Conservation (phyloP, 2,329 filamentous ascomycete species). For the Amylocarpus encephaloides region DNA sequence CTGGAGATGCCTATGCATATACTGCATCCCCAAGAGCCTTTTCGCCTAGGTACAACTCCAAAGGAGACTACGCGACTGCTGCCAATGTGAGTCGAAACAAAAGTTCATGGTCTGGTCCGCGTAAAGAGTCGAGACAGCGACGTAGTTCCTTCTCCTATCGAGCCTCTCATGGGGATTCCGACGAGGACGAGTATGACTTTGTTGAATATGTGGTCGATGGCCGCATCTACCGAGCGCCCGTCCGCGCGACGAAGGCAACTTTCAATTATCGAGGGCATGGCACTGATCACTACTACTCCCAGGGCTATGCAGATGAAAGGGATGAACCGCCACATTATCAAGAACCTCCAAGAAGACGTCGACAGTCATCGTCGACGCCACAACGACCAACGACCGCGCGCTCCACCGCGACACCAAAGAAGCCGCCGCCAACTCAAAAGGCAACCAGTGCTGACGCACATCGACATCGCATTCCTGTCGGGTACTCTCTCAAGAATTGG, state of each 20-base stretch:
- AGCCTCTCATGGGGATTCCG: conserved; percentile 33
- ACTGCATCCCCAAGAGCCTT: conserved; percentile 24
- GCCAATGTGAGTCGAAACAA: conserved; percentile 35
- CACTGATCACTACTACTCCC: conserved; percentile 32
- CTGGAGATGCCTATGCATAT: conserved; percentile 27
- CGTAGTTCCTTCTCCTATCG: conserved; percentile 32
- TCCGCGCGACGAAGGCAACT: conserved; percentile 26
- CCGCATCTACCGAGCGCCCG: conserved; percentile 23
- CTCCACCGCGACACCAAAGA: conserved; percentile 24
- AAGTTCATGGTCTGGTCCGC: conserved; percentile 30
- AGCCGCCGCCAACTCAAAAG: conserved; percentile 35
- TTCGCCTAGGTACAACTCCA: conserved; percentile 33
- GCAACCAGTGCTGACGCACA: conserved; percentile 56
- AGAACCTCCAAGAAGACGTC: conserved; percentile 24
- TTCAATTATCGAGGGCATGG: conserved; percentile 32
- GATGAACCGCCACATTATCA: conserved; percentile 26
- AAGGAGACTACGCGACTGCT: conserved; percentile 33
- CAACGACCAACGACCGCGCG: conserved; percentile 26
- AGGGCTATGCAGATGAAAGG: conserved; percentile 29
- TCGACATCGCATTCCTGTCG: conserved; percentile 70
- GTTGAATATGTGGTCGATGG: conserved; percentile 27
- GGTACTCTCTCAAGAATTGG: conserved; percentile 98
- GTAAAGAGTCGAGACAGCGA: conserved; percentile 26
- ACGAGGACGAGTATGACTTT: conserved; percentile 33
- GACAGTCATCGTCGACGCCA: conserved; percentile 28